These are phyloP conservation scores for Glonium stellatum DNA, from an alignment of 495 filamentous ascomycete species.

Conservation along the genomic window DNA sequence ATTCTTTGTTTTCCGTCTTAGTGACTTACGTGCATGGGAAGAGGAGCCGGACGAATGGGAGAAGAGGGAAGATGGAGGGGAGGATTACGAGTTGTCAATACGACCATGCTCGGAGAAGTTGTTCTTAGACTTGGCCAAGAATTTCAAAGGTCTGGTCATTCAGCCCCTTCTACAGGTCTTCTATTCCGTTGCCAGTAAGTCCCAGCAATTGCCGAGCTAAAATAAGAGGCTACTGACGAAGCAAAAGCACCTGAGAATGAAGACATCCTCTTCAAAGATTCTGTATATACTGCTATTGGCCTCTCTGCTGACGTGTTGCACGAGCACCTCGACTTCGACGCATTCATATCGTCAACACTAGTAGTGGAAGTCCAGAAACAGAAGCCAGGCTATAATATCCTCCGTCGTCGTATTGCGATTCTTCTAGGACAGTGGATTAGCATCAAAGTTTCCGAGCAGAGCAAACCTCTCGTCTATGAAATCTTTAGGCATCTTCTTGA, in stretches of 20 bases:
- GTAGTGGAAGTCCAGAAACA: slow-evolving; percentile 71
- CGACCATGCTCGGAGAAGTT: slow-evolving; percentile 88
- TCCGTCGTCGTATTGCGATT: slow-evolving; percentile 83
- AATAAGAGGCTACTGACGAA: neutral
- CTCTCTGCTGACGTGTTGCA: slow-evolving; percentile 71
- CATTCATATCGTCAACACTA: slow-evolving; percentile 65
- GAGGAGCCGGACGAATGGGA: slow-evolving; percentile 93
- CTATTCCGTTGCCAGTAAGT: slow-evolving; percentile 58
- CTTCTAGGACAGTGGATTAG: slow-evolving; percentile 84
- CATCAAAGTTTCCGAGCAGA: slow-evolving; percentile 57
- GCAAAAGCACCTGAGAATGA: slow-evolving; percentile 48
- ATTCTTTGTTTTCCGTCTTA: slow-evolving; percentile 80
- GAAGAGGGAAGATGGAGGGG: slow-evolving; percentile 66
- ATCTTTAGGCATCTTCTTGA: slow-evolving; percentile 86
- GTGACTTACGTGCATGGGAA: slow-evolving; percentile 83
- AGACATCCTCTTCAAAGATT: slow-evolving; percentile 79
- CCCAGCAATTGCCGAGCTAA: neutral
- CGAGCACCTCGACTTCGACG: slow-evolving; percentile 68
- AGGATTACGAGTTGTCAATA: slow-evolving; percentile 82
- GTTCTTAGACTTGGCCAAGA: slow-evolving; percentile 81
- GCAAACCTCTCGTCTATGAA: slow-evolving; percentile 68
- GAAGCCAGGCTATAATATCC: slow-evolving; percentile 70
- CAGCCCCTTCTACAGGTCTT: slow-evolving; percentile 75
- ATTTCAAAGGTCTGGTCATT: slow-evolving; percentile 72
- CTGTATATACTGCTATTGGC: slow-evolving; percentile 87